Evolutionary conservation across 169 alveolate genomes (phyloP), one percentile per base, ranked within the genome.

Genomic region (Cryptosporidium tyzzeri): DNA sequence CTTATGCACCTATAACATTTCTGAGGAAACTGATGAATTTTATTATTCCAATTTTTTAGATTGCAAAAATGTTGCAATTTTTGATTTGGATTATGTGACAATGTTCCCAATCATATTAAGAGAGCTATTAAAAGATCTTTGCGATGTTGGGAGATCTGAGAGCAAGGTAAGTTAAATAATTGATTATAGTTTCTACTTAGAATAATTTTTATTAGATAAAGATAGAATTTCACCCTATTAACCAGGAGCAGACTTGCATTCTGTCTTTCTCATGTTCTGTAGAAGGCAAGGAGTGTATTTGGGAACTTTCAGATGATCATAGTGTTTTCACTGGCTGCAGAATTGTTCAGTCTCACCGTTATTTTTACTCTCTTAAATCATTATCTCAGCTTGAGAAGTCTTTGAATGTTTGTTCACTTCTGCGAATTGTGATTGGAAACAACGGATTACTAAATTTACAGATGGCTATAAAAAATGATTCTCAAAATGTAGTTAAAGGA

Each of bases 261-360:
- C 33, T 80, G n/a, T 80, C 89, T 12, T 80, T 80, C 23, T 80
- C 89, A 7, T 80, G 89, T 23, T 44, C 59, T 9, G 80, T 80
- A 8, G 89, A 80, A 45, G 89, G 89, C 33, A 74, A 80, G 48
- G 75, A 80, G 65, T 80, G 89, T 80, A n/a, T 41, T 9, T 80
- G 89, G 89, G 89, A 80, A 45, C 45, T 80, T 26, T 80, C 75
- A 23, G 89, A 80, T 62, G 75, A 80, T 48, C 89, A 80, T 67
- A 80, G 23, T 62, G 89, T 80, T 12, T 80, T 80, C 18, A 2
- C 89, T 0, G 80, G 89, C 0, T 31, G 75, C 23, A 80, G 12
- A 39, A 62, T 80, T 14, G 35, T 9, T 33, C 16, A 80, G 69
- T 29, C 18, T 45, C 75, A 80, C 21, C 29, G 37, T 50, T 37